Base-by-base conservation (phyloP, 2,329 filamentous ascomycete genomes). In the Alternaria sp. region DNA sequence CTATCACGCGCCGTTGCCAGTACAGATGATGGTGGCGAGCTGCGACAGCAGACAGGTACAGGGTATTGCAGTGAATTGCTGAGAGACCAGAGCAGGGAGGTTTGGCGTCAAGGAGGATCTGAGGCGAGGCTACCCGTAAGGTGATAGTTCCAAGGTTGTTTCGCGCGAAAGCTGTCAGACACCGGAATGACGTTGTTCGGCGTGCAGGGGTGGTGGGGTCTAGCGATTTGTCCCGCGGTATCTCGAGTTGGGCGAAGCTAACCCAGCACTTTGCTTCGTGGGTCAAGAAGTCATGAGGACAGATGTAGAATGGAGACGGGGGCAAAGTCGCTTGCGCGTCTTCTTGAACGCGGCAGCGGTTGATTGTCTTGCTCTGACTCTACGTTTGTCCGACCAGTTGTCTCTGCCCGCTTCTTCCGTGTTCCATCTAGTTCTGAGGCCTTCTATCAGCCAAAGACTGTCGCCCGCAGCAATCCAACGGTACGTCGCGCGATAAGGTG, bases 391-490 rank as follows among this genome's bases (percentile, higher is more conserved):
- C 62, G 17, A 56, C 62, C 62, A 61, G 30, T 50, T 68, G 59
- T 66, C 56, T n/a, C 49, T 30, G 19, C 21, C 44, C 30, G 43
- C 19, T 72, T 74, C 75, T 66, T 26, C 59, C 43, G 13, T 43
- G 10, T 77, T 78, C 76, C 52, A 76, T 68, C 26, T 50, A 62
- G 40, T 78, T 78, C 75, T 64, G 28, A 59, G 51, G 43, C 50
- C 57, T 25, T 47, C 28, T 17, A 52, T 28, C 19, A 44, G 23
- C 12, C 52, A 54, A 44, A 45, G 44, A 44, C 23, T 21, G 19
- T 44, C 43, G 52, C 32, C 26, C 6, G 28, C 46, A 19, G 19
- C 13, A 23, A 47, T 56, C 28, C 45, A 54, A 28, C 28, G 28
- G 36, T 40, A 40, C 36, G 5, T 17, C n/a, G 36, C n/a, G 36